phyloP scores from a whole-genome alignment of 352 stramenopile genomes.

The Phytophthora uliginosa region DNA sequence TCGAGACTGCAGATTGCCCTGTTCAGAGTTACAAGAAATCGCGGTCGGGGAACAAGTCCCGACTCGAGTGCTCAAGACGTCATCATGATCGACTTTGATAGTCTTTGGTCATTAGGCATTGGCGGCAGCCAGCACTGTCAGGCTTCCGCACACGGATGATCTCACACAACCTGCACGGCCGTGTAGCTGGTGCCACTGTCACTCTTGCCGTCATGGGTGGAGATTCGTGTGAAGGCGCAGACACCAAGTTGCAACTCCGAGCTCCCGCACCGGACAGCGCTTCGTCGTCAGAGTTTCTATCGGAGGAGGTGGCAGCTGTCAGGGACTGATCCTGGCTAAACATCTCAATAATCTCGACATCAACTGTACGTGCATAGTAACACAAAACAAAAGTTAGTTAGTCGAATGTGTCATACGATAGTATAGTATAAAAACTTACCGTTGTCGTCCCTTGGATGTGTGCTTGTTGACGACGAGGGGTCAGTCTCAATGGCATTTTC shows the following conservation, averaged over 20 bases:
- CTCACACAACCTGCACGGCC: conserved; percentile 28
- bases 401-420: neutral
- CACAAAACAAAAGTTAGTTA: neutral
- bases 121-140: conserved; percentile 24
- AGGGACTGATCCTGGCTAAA: neutral
- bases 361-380: neutral
- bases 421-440: conserved; percentile 2
- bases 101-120: conserved; percentile 11
- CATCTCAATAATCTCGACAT: neutral
- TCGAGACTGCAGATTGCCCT: too few species aligned
- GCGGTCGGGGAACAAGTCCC: too few species aligned
- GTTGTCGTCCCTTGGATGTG: neutral
- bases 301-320: neutral
- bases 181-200: neutral
- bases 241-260: neutral
- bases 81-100: too few species aligned
- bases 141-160: conserved; percentile 39
- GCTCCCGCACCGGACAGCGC: neutral
- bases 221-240: neutral
- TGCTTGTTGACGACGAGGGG: neutral
- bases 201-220: neutral
- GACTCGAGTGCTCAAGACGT: too few species aligned
- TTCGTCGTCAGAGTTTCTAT: neutral
- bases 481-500: neutral
- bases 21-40: too few species aligned